Base-by-base conservation (phyloP, 2,329 filamentous ascomycete genomes). In the Thielaviopsis euricoi region DNA sequence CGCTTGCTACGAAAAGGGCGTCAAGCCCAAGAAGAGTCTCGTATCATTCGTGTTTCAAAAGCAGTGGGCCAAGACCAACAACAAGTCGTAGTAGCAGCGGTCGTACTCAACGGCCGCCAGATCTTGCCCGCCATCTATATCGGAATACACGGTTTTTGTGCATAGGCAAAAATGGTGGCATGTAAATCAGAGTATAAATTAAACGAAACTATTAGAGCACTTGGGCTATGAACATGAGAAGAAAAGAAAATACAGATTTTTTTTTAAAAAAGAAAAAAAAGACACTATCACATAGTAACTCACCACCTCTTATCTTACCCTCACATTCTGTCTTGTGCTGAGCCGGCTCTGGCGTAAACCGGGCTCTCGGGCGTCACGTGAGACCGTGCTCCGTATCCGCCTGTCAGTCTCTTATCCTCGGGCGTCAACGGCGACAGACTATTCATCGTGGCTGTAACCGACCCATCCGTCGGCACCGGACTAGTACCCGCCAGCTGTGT, bases 21-120 rank as follows among this genome's bases (percentile, higher is more conserved):
- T 74, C 29, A 70, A 66, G 33, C 67, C 69, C 53, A 71, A 70
- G 62, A 76, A 71, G 65, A 77, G 74, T 62, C 76, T 77, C 51
- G 71, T 76, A 37, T 68, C 72, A 3, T 68, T 67, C 3, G 63
- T 77, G 10, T 76, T 77, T 64, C 67, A 70, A 3, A 52, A 55
- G 46, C 52, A 56, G 10, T 50, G 55, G 21, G 19, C 9, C 15
- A 57, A 54, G 52, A 25, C 40, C 26, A 56, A 52, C 29, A 33
- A 10, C 29, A 33, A 33, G 29, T 33, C 29, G 29, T 33, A 33
- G 29, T 10, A 10, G n/a, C n/a, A n/a, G n/a, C n/a, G n/a, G 37
- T 17, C 37, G 37, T 43, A 43, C 4, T 43, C 37, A 43, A 17
- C 29, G 12, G n/a, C 12, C 29, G 17, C 37, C 7, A 43, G 37